Conservation (phyloP, 164 flowering plant genomes). For the Annona cherimola region DNA sequence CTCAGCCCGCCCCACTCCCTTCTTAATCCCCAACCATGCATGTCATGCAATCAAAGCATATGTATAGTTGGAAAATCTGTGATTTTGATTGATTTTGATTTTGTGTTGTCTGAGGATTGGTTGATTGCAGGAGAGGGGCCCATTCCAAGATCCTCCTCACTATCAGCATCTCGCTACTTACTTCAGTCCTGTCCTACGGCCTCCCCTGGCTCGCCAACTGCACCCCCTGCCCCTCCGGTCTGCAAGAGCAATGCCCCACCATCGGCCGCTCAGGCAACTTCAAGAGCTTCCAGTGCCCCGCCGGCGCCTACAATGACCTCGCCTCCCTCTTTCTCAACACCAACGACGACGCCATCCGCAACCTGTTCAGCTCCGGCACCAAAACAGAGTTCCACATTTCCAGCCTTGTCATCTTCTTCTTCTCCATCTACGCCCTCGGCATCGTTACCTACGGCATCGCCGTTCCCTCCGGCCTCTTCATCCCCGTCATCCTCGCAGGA, state of each 20-base stretch:
- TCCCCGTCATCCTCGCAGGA: constrained; percentile 93
- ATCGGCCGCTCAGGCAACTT: constrained; percentile 70
- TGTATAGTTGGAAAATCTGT: neutral
- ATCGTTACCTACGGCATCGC: constrained; percentile 87
- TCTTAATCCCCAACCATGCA: too few relatives aligned
- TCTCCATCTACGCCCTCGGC: constrained; percentile 58
- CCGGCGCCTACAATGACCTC: constrained; percentile 84
- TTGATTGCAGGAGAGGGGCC: constrained; percentile 64
- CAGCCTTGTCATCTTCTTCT: constrained; percentile 54
- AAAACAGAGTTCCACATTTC: constrained; percentile 45
- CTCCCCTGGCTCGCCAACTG: constrained; percentile 80
- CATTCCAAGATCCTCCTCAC: constrained; percentile 58
- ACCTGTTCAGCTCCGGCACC: constrained; percentile 51
- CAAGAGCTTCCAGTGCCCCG: constrained; percentile 76
- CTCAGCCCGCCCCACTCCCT: neutral
- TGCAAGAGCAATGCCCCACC: constrained; percentile 58
- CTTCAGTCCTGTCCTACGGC: constrained; percentile 69
- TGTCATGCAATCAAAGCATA: neutral
- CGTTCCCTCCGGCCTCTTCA: constrained; percentile 88
- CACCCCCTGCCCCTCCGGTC: constrained; percentile 60
- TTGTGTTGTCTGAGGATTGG: neutral
- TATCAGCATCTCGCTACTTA: constrained; percentile 52
- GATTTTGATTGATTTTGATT: neutral
- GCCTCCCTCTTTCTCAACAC: constrained; percentile 86
- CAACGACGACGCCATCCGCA: constrained; percentile 87